Evolutionary conservation across 768 basidiomycete species (phyloP).

Genomic region (Amanita muscaria): DNA sequence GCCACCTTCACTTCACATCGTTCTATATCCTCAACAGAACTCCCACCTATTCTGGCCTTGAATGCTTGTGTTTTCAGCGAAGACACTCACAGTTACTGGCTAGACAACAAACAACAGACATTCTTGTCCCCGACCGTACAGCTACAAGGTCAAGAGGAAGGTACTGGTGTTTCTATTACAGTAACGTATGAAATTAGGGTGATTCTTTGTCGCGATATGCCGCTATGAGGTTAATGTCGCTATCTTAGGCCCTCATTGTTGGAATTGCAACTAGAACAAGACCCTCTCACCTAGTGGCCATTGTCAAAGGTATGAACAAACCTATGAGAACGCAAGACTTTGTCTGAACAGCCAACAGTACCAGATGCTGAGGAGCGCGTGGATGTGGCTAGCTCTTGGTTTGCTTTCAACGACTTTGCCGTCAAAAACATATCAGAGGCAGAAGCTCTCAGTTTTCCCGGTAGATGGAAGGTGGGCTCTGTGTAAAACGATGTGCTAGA

Average conservation of each 20-base stretch:
- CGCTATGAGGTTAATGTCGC: background rate
- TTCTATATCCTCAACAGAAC: slow-evolving; percentile 48
- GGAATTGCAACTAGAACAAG: slow-evolving; percentile 68
- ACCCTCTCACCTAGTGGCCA: slow-evolving; percentile 78
- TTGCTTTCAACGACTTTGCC: slow-evolving; percentile 93
- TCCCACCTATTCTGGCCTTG: slow-evolving; percentile 80
- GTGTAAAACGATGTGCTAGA: background rate
- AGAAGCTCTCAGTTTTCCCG: slow-evolving; percentile 82
- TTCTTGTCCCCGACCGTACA: slow-evolving; percentile 56
- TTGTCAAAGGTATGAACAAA: slow-evolving; percentile 60
- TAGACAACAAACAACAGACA: slow-evolving; percentile 46
- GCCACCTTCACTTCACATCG: slow-evolving; percentile 64
- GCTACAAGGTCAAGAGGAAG: slow-evolving; percentile 51
- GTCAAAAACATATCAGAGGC: slow-evolving; percentile 78
- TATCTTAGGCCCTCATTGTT: slow-evolving; percentile 63
- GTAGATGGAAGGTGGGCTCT: slow-evolving; percentile 84
- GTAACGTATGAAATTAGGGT: slow-evolving; percentile 71
- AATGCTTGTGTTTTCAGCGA: slow-evolving; percentile 78
- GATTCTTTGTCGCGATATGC: slow-evolving; percentile 16
- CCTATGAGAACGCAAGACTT: background rate
- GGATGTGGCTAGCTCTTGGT: slow-evolving; percentile 58
- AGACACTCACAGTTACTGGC: slow-evolving; percentile 69
- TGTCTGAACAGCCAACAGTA: slow-evolving; percentile 18
- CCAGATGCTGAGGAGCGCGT: slow-evolving; percentile 50
- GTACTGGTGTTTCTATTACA: slow-evolving; percentile 43